A percentile compares a stretch with the other conserved stretches of the same genome.
These are phyloP conservation scores for Chaetomium sp. DNA, from an alignment of 2,329 filamentous ascomycete species.

Conservation along the genomic window DNA sequence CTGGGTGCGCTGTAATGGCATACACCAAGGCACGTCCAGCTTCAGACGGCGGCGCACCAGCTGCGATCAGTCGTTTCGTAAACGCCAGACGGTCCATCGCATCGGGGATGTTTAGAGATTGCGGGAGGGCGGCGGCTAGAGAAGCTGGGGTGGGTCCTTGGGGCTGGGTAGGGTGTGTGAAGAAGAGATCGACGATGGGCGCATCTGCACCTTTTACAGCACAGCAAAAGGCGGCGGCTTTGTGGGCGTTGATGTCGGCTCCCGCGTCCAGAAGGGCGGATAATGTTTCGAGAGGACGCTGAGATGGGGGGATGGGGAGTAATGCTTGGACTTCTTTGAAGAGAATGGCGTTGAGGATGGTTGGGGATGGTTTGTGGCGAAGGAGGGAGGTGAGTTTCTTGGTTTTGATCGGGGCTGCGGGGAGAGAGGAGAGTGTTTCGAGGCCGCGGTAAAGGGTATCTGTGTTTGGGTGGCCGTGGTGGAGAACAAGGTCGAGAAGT, in stretches of 20 bases:
- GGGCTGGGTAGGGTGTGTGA: conserved; percentile 23
- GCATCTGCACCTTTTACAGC: conserved; percentile 42
- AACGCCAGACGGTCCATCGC: conserved; percentile 45
- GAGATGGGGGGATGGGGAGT: conserved; percentile 31
- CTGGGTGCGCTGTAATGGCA: conserved; percentile 40
- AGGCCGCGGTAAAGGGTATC: conserved; percentile 40
- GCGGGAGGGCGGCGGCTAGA: conserved; percentile 44
- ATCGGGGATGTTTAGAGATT: conserved; percentile 45
- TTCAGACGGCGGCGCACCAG: conserved; percentile 42
- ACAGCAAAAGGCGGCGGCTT: conserved; percentile 44
- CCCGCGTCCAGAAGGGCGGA: conserved; percentile 43
- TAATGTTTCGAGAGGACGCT: conserved; percentile 39
- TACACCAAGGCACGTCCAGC: conserved; percentile 47
- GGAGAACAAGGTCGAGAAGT: conserved; percentile 42
- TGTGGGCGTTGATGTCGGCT: conserved; percentile 49
- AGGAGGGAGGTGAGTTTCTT: conserved; percentile 45
- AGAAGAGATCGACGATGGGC: conserved; percentile 43
- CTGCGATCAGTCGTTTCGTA: conserved; percentile 43
- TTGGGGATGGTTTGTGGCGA: conserved; percentile 36
- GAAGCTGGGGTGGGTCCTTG: conserved; percentile 29
- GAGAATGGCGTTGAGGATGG: conserved; percentile 40
- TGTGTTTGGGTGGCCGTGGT: conserved; percentile 38
- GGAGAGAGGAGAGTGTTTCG: conserved; percentile 36
- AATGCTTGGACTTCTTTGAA: conserved; percentile 45
- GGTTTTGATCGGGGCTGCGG: conserved; percentile 40